Evolutionary conservation across 306 rosid species (phyloP), one percentile per base, ranked within the genome.

Genomic region (Rubus parviflorus): DNA sequence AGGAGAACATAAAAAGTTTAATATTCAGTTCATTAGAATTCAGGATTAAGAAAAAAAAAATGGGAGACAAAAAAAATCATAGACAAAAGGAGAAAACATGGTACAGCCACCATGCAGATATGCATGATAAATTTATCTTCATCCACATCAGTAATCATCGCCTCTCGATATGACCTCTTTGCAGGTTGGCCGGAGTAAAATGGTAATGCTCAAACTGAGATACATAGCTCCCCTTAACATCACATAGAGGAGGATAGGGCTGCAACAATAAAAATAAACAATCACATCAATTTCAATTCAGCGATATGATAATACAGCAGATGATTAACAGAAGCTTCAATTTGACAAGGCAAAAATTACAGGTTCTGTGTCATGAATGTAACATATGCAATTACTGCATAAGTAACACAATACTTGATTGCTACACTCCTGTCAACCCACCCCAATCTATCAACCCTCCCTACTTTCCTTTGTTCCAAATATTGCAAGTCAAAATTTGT

Each of bases 141-240:
- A 49, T 45, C 76, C 40, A 25, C 47, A 45, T 90, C 82, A 92
- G 65, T 90, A 94, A 80, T 94, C 97, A 67, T 92, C 97, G 8
- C 97, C 97, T 90, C 86, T 88, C n/a, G 98, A 95, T 63, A 95
- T 88, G 81, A 95, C 97, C 86, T 95, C 98, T 87, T 95, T 95
- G 93, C 97, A 94, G 71, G 98, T 92, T 58, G 97, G 97, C 63
- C 97, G 90, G 37, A 92, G 97, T 61, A 92, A 76, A 83, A 94
- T 92, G 69, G 98, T 92, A 78, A n/a, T 95, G 98, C 81, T 95
- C 98, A 78, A 89, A 89, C 79, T 95, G 98, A 66, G 98, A 95
- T 42, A 95, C 97, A 82, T 92, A 89, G 86, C 97, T 90, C 71
- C 98, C 98, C 81, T 89, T 95, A 23, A 89, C 82, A 52, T 95